A percentile compares a stretch with the other conserved stretches of the same genome.
Evolutionary conservation across 2,329 filamentous ascomycete genomes (phyloP).

Genomic region (Cytospora leucostoma): DNA sequence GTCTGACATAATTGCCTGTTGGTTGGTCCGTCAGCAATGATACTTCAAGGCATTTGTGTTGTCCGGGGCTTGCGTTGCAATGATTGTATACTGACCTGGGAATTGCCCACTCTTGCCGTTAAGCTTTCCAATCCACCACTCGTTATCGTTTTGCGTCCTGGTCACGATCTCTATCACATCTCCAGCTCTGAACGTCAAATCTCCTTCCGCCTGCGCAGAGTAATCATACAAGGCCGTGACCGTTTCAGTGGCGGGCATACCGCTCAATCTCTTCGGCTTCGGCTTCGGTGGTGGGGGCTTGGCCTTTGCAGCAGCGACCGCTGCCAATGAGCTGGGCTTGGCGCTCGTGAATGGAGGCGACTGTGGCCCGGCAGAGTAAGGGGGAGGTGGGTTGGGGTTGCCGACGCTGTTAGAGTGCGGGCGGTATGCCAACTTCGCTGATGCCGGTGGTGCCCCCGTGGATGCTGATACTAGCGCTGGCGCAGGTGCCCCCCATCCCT

Average conservation of each 20-base stretch:
- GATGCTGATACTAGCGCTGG: slow-evolving; percentile 12
- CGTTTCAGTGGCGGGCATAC: slow-evolving; percentile 67
- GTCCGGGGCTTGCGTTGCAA: neutral
- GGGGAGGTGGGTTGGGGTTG: slow-evolving; percentile 67
- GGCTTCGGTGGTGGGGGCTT: slow-evolving; percentile 76
- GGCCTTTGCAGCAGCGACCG: slow-evolving; percentile 56
- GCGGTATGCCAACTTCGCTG: slow-evolving; percentile 29
- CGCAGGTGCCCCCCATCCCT: slow-evolving; percentile 10
- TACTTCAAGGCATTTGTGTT: neutral
- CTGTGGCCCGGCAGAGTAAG: slow-evolving; percentile 59
- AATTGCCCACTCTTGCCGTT: slow-evolving; percentile 86
- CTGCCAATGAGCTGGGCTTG: slow-evolving; percentile 41
- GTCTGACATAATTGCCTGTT: slow-evolving; percentile 49
- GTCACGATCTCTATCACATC: slow-evolving; percentile 87
- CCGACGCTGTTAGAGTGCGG: slow-evolving; percentile 49
- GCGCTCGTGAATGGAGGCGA: slow-evolving; percentile 36
- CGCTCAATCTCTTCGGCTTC: slow-evolving; percentile 75
- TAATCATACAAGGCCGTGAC: slow-evolving; percentile 95
- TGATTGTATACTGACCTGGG: slow-evolving; percentile 67
- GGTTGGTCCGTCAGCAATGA: neutral
- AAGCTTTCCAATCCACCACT: slow-evolving; percentile 92
- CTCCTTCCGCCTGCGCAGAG: slow-evolving; percentile 90
- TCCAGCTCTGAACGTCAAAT: slow-evolving; percentile 85
- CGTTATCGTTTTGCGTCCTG: slow-evolving; percentile 86
- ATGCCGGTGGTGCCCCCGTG: slow-evolving; percentile 10